Evolutionary conservation across 2,329 filamentous ascomycete species (phyloP), one percentile per base, ranked within the genome.

Genomic region (Penicillium fuscoglaucum): DNA sequence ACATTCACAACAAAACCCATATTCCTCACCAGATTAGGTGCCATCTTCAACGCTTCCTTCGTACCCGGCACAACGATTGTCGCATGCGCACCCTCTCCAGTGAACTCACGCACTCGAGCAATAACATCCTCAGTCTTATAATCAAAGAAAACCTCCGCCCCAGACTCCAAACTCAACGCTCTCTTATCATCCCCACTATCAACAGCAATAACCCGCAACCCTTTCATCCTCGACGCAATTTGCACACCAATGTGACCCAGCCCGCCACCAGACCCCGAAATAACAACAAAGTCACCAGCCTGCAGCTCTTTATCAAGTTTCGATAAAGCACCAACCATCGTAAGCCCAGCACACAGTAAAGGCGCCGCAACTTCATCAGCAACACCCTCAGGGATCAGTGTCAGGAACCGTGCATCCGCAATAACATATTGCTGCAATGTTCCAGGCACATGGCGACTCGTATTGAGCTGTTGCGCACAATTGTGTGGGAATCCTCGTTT

Each of bases 221-320:
- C 82, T 75, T 87, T 84, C 12, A 80, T 84, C 12, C 75, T 69
- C 4, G 77, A 67, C 2, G 82, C 82, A 59, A 86, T 82, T 47
- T 81, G 79, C 19, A 81, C 72, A 0, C 79, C 82, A 10, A 86
- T 66, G 69, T 85, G 83, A 1, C 83, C 83, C 4, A 84, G 68
- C 3, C 82, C 82, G 10, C 82, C 81, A 3, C 80, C 82, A 0
- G 76, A 76, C 3, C 81, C 81, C 0, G 83, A 74, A 39, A 83
- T 76, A 1, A 75, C 79, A 15, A 82, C 48, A 70, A 73, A 78
- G 9, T 70, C 68, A 4, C 68, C 69, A 10, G 63, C 39, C 13
- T 59, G 59, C 4, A 68, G 28, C 12, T 62, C 63, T 9, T 59
- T 57, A 6, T 66, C 65, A 1, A 67, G 54, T 35, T 63, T 60